A percentile compares a stretch with the other conserved stretches of the same genome.
Conservation (phyloP, 768 basidiomycete genomes). For the Tricholomella constricta region DNA sequence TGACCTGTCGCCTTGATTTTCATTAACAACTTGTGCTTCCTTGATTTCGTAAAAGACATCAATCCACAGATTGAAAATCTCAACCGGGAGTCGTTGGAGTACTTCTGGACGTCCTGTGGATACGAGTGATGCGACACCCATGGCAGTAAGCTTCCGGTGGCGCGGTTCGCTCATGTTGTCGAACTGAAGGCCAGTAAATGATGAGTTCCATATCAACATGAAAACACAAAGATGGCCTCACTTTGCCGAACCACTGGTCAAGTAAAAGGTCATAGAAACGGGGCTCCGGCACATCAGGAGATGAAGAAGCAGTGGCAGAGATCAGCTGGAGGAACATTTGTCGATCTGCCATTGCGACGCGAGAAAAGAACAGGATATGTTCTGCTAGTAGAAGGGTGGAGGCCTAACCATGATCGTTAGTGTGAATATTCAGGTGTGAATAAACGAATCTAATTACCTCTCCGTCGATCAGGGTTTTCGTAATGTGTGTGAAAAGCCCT, state of each 20-base stretch:
- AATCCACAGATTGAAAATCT: conserved; percentile 85
- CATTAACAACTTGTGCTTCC: conserved; percentile 53
- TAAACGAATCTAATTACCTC: conserved; percentile 48
- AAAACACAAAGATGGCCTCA: conserved; percentile 30
- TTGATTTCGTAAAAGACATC: conserved; percentile 88
- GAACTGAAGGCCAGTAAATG: conserved; percentile 52
- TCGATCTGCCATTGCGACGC: conserved; percentile 68
- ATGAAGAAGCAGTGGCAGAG: conserved; percentile 56
- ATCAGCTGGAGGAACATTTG: conserved; percentile 74
- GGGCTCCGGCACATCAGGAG: conserved; percentile 48
- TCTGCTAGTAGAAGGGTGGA: conserved; percentile 58
- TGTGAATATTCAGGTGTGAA: conserved; percentile 5
- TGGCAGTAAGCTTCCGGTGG: conserved; percentile 80
- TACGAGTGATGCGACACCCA: conserved; percentile 78
- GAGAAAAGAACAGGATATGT: conserved; percentile 71
- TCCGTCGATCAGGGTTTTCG: conserved; percentile 63
- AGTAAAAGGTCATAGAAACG: conserved; percentile 66
- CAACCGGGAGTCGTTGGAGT: conserved; percentile 66
- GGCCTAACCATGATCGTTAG: conserved; percentile 29
- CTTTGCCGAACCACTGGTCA: conserved; percentile 84
- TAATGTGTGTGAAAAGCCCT: conserved; percentile 66
- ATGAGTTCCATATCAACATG: conserved; percentile 5
- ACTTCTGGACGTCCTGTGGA: conserved; percentile 76
- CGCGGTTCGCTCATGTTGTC: conserved; percentile 89
- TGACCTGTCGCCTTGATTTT: conserved; percentile 39